These are phyloP conservation scores for Gracilaria caudata DNA, from an alignment of 23 red algal genomes.

Conservation along the genomic window DNA sequence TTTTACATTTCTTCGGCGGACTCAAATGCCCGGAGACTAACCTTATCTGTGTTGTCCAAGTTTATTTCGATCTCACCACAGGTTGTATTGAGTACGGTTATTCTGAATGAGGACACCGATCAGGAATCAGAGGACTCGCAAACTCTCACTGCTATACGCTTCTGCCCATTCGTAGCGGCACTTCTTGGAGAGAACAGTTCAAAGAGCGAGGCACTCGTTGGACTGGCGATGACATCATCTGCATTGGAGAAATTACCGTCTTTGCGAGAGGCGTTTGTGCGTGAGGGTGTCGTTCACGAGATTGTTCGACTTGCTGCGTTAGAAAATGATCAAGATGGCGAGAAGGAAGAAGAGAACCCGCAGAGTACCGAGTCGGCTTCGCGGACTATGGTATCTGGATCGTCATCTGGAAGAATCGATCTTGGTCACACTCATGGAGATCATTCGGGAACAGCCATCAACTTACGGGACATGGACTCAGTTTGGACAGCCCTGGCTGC, in stretches of 20 bases:
- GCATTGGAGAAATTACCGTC: slow-evolving; percentile 58
- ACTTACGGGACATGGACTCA: slow-evolving; percentile 32
- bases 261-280: slow-evolving; percentile 68
- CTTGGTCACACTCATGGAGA: slow-evolving; percentile 1
- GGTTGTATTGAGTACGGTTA: slow-evolving; percentile 31
- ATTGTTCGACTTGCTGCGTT: slow-evolving; percentile 39
- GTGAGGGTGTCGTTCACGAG: slow-evolving; percentile 83
- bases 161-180: slow-evolving; percentile 69
- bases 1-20: slow-evolving; percentile 62
- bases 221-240: slow-evolving; percentile 56
- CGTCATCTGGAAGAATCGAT: slow-evolving; percentile 11
- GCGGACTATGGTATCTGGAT: neutral
- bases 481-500: slow-evolving; percentile 21
- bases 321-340: neutral
- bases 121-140: slow-evolving; percentile 8
- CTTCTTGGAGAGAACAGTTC: slow-evolving; percentile 68
- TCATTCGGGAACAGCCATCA: slow-evolving; percentile 30
- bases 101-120: neutral
- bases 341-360: neutral
- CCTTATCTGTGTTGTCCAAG: slow-evolving; percentile 60
- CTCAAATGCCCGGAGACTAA: slow-evolving; percentile 35
- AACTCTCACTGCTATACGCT: slow-evolving; percentile 16
- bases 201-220: slow-evolving; percentile 46
- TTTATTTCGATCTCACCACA: slow-evolving; percentile 61
- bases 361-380: neutral